Evolutionary conservation across 257 asterid genomes (phyloP).

Genomic region (Solanum chmielewskii): DNA sequence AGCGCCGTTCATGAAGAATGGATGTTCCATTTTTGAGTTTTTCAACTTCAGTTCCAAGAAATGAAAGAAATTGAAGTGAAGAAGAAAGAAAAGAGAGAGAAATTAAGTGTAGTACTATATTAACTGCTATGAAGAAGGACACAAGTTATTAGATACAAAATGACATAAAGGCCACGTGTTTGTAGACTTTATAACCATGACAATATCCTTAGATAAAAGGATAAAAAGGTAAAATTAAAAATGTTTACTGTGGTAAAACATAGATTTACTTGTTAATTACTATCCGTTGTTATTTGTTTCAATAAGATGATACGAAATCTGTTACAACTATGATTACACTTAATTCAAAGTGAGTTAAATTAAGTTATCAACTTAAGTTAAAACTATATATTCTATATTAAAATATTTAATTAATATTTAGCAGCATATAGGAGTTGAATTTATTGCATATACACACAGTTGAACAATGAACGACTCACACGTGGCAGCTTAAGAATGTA

Average conservation of each 20-base stretch:
- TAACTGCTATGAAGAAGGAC: not conserved
- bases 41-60: not conserved
- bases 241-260: not conserved
- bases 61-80: not conserved
- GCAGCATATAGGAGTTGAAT: not conserved
- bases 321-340: not conserved
- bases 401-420: not conserved
- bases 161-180: not conserved
- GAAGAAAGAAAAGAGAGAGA: not conserved
- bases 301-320: not conserved
- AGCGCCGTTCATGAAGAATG: slow-evolving; percentile 54
- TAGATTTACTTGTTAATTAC: not conserved
- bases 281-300: not conserved
- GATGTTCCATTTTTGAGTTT: slow-evolving; percentile 49
- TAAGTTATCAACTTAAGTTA: not conserved
- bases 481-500: not conserved
- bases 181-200: not conserved
- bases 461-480: not conserved
- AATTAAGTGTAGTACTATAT: not conserved
- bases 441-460: not conserved
- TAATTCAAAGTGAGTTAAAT: not conserved
- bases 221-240: not conserved
- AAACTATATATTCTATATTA: not conserved
- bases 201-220: not conserved
- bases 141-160: not conserved